These are phyloP conservation scores for Dovyalis caffra DNA, from an alignment of 345 rosid genomes.

Conservation along the genomic window DNA sequence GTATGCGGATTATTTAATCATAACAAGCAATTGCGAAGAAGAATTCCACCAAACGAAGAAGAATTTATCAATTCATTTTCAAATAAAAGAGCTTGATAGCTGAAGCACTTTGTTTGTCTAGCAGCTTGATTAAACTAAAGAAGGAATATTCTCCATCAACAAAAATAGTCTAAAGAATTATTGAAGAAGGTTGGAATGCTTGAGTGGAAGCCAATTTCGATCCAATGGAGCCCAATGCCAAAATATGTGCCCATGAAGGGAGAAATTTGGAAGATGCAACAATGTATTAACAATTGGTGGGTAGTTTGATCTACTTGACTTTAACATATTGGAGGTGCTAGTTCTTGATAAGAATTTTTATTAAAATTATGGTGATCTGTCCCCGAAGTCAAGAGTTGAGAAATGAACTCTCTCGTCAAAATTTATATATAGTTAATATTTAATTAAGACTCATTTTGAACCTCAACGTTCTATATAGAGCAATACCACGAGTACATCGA, in stretches of 20 bases:
- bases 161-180: not conserved
- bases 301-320: not conserved
- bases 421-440: no score
- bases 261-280: conserved; percentile 2
- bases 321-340: no score
- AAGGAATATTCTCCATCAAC: not conserved
- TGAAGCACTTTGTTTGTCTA: not conserved
- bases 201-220: not conserved
- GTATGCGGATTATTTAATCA: not conserved
- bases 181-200: not conserved
- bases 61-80: not conserved
- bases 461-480: no score
- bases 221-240: not conserved
- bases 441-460: no score
- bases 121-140: not conserved
- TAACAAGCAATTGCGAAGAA: not conserved
- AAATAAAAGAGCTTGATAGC: not conserved
- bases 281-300: not conserved
- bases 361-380: no score
- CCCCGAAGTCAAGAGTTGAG: no score
- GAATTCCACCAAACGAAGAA: not conserved
- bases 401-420: no score
- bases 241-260: not conserved
- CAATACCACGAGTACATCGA: no score
- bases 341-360: no score